Evolutionary conservation across 1,284 basidiomycete genomes (phyloP).

Genomic region (Irpex sp.): DNA sequence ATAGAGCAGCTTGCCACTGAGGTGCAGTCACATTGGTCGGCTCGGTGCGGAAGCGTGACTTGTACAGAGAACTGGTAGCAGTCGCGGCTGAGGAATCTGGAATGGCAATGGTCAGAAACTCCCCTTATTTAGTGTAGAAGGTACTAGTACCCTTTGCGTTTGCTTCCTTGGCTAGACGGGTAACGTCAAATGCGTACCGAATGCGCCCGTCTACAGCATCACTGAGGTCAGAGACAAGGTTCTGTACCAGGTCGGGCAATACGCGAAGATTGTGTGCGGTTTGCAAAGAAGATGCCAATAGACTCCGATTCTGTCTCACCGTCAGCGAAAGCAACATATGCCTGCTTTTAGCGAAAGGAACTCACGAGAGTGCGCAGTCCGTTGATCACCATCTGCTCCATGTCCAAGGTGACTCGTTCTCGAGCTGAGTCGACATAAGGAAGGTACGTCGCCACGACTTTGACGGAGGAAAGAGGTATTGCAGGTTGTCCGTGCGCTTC

Average conservation of each 20-base stretch:
- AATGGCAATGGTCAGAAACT: constrained; percentile 3
- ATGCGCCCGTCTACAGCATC: constrained; percentile 83
- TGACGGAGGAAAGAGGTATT: constrained; percentile 63
- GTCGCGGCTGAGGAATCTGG: constrained; percentile 40
- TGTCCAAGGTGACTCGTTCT: constrained; percentile 70
- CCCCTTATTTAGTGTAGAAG: constrained; percentile 11
- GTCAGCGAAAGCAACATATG: neutral
- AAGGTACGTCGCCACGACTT: constrained; percentile 66
- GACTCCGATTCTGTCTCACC: constrained; percentile 74
- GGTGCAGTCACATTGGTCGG: constrained; percentile 80
- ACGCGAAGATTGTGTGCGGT: constrained; percentile 91
- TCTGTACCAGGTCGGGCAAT: constrained; percentile 79
- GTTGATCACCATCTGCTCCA: constrained; percentile 83
- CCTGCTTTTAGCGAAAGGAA: constrained; percentile 12
- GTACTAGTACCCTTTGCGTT: constrained; percentile 59
- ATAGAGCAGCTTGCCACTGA: constrained; percentile 80
- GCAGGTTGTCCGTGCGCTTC: constrained; percentile 7
- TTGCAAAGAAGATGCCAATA: constrained; percentile 89
- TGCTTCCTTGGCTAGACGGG: constrained; percentile 81
- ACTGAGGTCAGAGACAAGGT: constrained; percentile 78
- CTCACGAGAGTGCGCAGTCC: constrained; percentile 74
- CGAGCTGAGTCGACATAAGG: constrained; percentile 71
- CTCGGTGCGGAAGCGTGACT: constrained; percentile 79
- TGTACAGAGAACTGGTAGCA: constrained; percentile 51
- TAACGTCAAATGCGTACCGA: constrained; percentile 79